Evolutionary conservation across 495 filamentous ascomycete genomes (phyloP).

Genomic region (Aspergillus diversus): DNA sequence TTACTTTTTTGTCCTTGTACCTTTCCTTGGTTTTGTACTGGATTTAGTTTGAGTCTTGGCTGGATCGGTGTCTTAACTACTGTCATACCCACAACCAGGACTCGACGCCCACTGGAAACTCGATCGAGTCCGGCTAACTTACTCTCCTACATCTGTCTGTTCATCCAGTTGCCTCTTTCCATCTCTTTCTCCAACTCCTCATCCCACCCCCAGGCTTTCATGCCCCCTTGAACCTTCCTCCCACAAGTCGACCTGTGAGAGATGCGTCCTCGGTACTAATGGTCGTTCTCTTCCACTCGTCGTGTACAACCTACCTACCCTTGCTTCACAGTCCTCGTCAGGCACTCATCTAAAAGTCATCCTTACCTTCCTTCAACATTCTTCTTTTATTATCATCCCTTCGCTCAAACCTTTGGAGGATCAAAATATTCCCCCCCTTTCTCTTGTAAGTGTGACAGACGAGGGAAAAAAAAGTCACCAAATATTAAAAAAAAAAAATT

Average conservation of each 20-base stretch:
- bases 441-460: conserved; percentile 22
- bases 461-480: conserved; percentile 10
- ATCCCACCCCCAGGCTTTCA: conserved; percentile 4
- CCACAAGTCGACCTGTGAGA: conserved; percentile 19
- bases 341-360: conserved; percentile 28
- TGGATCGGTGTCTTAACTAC: conserved; percentile 25
- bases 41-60: conserved; percentile 30
- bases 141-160: conserved; percentile 7
- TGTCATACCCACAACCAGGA: conserved; percentile 33
- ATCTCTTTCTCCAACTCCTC: conserved; percentile 7
- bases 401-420: conserved; percentile 17
- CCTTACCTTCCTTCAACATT: conserved; percentile 24
- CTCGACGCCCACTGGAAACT: conserved; percentile 21
- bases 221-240: conserved; percentile 9
- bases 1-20: conserved; percentile 13
- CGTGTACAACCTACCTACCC: conserved; percentile 30
- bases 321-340: conserved; percentile 31
- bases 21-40: conserved; percentile 17
- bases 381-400: conserved; percentile 14
- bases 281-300: conserved; percentile 26
- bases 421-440: conserved; percentile 6
- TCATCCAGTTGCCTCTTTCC: conserved; percentile 5
- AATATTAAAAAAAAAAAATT: conserved; percentile 12
- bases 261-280: conserved; percentile 31
- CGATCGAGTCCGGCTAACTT: conserved; percentile 25